Conservation (phyloP, 1,139 yeast genomes). For the Pichia sp. region DNA sequence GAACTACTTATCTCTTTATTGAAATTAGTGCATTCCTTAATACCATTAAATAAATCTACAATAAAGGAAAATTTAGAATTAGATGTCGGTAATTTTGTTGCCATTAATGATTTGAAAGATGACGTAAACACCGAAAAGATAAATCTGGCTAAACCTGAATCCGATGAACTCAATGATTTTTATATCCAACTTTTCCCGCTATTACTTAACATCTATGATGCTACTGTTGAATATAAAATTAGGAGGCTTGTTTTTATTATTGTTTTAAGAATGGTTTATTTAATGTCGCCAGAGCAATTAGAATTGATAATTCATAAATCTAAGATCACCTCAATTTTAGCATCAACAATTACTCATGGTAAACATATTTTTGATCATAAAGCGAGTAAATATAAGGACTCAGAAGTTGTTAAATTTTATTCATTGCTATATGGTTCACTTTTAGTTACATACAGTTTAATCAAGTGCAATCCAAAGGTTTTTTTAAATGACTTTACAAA, state of each 20-base stretch:
- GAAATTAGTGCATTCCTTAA: slow-evolving; percentile 48
- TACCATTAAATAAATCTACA: slow-evolving; percentile 38
- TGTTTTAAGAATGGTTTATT: slow-evolving; percentile 47
- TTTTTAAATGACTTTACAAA: slow-evolving; percentile 52
- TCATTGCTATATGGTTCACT: slow-evolving; percentile 50
- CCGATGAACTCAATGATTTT: slow-evolving; percentile 32
- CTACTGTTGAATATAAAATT: slow-evolving; percentile 65
- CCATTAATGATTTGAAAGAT: slow-evolving; percentile 30
- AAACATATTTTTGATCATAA: slow-evolving; percentile 29
- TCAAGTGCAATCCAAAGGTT: slow-evolving; percentile 39
- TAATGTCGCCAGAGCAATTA: slow-evolving; percentile 22
- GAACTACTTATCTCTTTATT: slow-evolving; percentile 54
- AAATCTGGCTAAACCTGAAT: slow-evolving; percentile 16
- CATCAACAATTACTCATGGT: slow-evolving; percentile 66
- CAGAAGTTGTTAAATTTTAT: slow-evolving; percentile 29
- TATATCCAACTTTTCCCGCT: slow-evolving; percentile 50
- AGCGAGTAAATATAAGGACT: slow-evolving; percentile 1
- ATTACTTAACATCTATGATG: slow-evolving; percentile 65
- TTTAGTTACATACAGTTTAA: slow-evolving; percentile 41
- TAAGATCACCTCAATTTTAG: slow-evolving; percentile 45
- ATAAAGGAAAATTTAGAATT: slow-evolving; percentile 3
- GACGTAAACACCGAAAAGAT: neutral
- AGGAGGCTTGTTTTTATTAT: slow-evolving; percentile 56
- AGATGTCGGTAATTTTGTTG: slow-evolving; percentile 15
- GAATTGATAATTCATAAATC: slow-evolving; percentile 23